These are phyloP conservation scores for Ceratocystis huliohia DNA, from an alignment of 2,329 filamentous ascomycete species.

Conservation along the genomic window DNA sequence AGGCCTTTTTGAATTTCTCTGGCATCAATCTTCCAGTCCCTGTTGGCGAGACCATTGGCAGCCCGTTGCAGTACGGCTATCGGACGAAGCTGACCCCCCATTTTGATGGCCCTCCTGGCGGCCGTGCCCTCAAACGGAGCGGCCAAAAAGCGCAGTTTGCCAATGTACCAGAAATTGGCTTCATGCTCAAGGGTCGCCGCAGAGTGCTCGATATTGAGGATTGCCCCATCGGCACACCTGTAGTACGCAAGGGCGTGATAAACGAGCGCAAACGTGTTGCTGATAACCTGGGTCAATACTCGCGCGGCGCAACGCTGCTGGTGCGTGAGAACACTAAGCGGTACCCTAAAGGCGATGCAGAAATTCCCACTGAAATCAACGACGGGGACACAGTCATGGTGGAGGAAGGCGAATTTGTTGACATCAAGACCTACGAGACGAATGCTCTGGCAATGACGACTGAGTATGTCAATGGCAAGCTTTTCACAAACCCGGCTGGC, in stretches of 20 bases:
- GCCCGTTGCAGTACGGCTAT: slow-evolving; percentile 83
- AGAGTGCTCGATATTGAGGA: slow-evolving; percentile 89
- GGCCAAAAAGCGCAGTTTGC: slow-evolving; percentile 39
- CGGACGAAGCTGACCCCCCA: slow-evolving; percentile 95
- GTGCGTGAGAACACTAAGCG: slow-evolving; percentile 74
- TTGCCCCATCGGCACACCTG: slow-evolving; percentile 85
- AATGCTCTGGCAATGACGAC: slow-evolving; percentile 70
- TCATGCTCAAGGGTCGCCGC: slow-evolving; percentile 72
- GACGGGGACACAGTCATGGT: slow-evolving; percentile 34
- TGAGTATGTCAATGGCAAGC: slow-evolving; percentile 75
- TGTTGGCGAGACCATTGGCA: slow-evolving; percentile 75
- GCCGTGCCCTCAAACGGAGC: slow-evolving; percentile 37
- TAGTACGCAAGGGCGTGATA: slow-evolving; percentile 66
- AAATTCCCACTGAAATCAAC: slow-evolving; percentile 24
- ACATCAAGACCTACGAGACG: slow-evolving; percentile 81
- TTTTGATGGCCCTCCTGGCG: slow-evolving; percentile 64
- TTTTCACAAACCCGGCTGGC: slow-evolving; percentile 83
- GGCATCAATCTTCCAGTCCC: slow-evolving; percentile 57
- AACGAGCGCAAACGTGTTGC: slow-evolving; percentile 66
- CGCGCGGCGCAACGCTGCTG: slow-evolving; percentile 73
- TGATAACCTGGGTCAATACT: slow-evolving; percentile 57
- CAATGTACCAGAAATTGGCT: slow-evolving; percentile 69
- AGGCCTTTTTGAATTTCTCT: slow-evolving; percentile 85
- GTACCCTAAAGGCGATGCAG: slow-evolving; percentile 36
- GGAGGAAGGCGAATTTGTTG: slow-evolving; percentile 41